These are phyloP conservation scores for Pythium sukuiense DNA, from an alignment of 352 stramenopile genomes.

Conservation along the genomic window DNA sequence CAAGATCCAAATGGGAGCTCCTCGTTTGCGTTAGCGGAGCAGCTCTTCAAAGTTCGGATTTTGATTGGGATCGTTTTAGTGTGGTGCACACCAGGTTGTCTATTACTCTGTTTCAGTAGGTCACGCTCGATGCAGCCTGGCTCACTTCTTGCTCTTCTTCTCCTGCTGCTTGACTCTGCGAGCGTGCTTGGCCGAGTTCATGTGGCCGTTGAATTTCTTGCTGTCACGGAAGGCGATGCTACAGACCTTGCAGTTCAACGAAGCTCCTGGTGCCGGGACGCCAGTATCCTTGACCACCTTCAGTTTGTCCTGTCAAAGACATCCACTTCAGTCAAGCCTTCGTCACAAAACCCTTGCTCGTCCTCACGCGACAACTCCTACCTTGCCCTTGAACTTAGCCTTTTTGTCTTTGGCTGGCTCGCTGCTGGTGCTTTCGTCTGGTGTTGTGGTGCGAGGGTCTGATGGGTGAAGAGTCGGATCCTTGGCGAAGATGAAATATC, in stretches of 20 bases:
- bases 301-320: conserved; percentile 14
- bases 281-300: conserved; percentile 19
- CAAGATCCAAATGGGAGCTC: background rate
- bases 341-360: background rate
- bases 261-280: conserved; percentile 5
- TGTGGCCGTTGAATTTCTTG: conserved; percentile 86
- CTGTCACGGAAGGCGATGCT: conserved; percentile 52
- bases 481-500: conserved; percentile 68
- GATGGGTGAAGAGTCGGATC: conserved; percentile 34
- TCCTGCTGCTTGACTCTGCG: conserved; percentile 67
- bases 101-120: conserved; percentile 6
- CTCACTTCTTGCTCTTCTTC: conserved; percentile 30
- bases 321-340: background rate
- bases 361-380: background rate
- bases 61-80: background rate
- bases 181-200: conserved; percentile 86
- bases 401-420: conserved; percentile 8
- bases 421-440: background rate
- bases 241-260: conserved; percentile 59
- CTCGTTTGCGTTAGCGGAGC: background rate
- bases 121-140: background rate
- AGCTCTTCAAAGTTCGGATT: conserved; percentile 1
- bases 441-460: conserved; percentile 27
- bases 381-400: conserved; percentile 3
- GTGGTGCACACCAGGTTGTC: conserved; percentile 8